phyloP scores from a whole-genome alignment of 495 filamentous ascomycete species.

The Aspergillus saccharolyticus region DNA sequence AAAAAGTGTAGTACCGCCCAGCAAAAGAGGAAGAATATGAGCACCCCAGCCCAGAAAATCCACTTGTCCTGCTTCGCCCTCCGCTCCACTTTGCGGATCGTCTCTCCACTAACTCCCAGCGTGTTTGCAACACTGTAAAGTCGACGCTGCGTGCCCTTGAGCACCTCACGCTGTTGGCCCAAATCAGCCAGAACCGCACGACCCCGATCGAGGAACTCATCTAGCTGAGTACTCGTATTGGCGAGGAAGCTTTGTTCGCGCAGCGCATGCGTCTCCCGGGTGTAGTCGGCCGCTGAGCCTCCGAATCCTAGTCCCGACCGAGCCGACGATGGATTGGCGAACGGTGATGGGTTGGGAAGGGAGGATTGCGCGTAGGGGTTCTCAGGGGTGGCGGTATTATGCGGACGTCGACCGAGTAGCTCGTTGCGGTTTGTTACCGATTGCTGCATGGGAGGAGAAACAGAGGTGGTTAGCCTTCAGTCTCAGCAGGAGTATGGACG shows the following conservation, averaged over 20 bases:
- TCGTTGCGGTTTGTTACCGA: constrained; percentile 72
- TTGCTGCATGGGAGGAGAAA: constrained; percentile 34
- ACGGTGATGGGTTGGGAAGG: constrained; percentile 37
- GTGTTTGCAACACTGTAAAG: constrained; percentile 94
- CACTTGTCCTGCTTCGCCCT: constrained; percentile 93
- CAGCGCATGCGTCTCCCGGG: constrained; percentile 76
- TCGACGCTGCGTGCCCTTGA: constrained; percentile 87
- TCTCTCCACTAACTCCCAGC: constrained; percentile 88
- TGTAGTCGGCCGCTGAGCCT: constrained; percentile 52
- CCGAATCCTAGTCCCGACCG: constrained; percentile 48
- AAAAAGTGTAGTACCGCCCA: constrained; percentile 83
- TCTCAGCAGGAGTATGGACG: background rate
- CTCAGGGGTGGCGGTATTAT: constrained; percentile 82
- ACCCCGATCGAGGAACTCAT: constrained; percentile 90
- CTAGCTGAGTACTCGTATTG: constrained; percentile 72
- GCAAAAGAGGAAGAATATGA: constrained; percentile 89
- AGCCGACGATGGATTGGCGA: constrained; percentile 32
- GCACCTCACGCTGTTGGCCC: constrained; percentile 82
- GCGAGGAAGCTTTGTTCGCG: constrained; percentile 84
- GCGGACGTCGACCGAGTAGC: constrained; percentile 84
- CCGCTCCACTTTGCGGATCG: constrained; percentile 90
- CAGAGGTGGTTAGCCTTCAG: background rate
- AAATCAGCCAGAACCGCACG: constrained; percentile 85
- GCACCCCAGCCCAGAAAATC: constrained; percentile 88
- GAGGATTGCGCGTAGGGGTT: constrained; percentile 80